Percentiles rank a stretch among this genome's conserved stretches.
phyloP scores from a whole-genome alignment of 768 basidiomycete species.

The Boletus rubescentipes region DNA sequence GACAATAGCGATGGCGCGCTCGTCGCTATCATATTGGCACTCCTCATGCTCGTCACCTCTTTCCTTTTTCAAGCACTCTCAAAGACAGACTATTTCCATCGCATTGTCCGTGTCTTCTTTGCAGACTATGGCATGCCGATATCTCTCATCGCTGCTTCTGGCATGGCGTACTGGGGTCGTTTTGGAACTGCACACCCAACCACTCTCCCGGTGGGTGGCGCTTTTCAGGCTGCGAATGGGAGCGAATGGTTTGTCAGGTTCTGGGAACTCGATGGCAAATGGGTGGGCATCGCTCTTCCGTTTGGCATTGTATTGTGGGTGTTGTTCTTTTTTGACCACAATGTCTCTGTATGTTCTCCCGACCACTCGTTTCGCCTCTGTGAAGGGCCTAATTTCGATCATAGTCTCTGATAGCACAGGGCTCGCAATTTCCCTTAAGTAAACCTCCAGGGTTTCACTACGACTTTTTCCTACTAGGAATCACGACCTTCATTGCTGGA shows the following conservation, averaged over 20 bases:
- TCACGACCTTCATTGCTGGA: slow-evolving; percentile 87
- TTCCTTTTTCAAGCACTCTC: slow-evolving; percentile 74
- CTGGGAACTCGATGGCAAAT: slow-evolving; percentile 85
- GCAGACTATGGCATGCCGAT: slow-evolving; percentile 93
- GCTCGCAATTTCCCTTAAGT: slow-evolving; percentile 82
- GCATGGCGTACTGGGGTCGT: slow-evolving; percentile 83
- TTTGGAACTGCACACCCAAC: slow-evolving; percentile 59
- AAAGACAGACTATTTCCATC: slow-evolving; percentile 64
- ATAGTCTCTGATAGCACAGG: slow-evolving; percentile 90
- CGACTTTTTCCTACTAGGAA: slow-evolving; percentile 88
- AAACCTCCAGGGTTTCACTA: slow-evolving; percentile 88
- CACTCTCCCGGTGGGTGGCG: slow-evolving; percentile 66
- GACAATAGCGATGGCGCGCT: slow-evolving; percentile 46
- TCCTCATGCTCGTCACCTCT: slow-evolving; percentile 72
- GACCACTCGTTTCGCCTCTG: background rate
- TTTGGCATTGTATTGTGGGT: slow-evolving; percentile 90
- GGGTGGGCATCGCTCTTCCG: slow-evolving; percentile 86
- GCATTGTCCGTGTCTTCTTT: slow-evolving; percentile 70
- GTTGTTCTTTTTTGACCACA: slow-evolving; percentile 94
- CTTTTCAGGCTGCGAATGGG: slow-evolving; percentile 70
- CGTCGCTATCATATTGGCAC: slow-evolving; percentile 69
- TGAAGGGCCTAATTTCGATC: background rate
- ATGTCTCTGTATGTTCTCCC: slow-evolving; percentile 65
- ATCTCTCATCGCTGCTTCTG: slow-evolving; percentile 71
- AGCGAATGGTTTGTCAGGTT: slow-evolving; percentile 84